Conservation (phyloP, 495 filamentous ascomycete genomes). For the Xylaria grammica region DNA sequence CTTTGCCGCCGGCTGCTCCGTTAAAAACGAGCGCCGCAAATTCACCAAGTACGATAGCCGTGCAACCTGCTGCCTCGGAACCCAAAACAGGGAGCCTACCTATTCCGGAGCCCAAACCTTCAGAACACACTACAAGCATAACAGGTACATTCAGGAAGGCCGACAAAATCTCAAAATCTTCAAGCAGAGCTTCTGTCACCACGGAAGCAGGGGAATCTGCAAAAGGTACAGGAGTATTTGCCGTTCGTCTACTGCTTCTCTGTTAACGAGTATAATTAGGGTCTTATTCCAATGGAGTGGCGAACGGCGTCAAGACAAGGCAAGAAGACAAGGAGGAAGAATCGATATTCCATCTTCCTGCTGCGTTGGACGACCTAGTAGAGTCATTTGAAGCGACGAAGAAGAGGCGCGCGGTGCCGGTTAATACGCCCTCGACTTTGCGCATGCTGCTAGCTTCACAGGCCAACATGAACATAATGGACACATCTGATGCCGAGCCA, state of each 20-base stretch:
- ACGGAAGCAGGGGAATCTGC: conserved; percentile 38
- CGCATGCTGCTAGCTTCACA: conserved; percentile 75
- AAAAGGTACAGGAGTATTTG: conserved; percentile 39
- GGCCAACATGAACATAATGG: conserved; percentile 63
- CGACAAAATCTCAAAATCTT: conserved; percentile 46
- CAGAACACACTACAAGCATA: conserved; percentile 25
- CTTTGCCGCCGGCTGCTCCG: conserved; percentile 51
- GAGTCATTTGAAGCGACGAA: conserved; percentile 82
- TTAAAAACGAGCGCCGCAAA: conserved; percentile 49
- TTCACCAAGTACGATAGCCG: conserved; percentile 46
- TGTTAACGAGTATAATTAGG: conserved; percentile 36
- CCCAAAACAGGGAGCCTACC: conserved; percentile 40
- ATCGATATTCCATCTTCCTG: conserved; percentile 93
- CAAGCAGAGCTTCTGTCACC: conserved; percentile 48
- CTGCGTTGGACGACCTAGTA: conserved; percentile 85
- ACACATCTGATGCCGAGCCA: conserved; percentile 77
- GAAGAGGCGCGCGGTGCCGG: conserved; percentile 65
- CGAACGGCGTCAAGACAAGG: conserved; percentile 55
- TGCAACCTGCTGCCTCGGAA: conserved; percentile 46
- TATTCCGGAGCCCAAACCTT: conserved; percentile 29
- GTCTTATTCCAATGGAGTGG: conserved; percentile 59
- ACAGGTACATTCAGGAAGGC: conserved; percentile 36
- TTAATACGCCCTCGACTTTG: conserved; percentile 67
- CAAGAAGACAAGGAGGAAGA: conserved; percentile 67
- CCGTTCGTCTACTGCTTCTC: conserved; percentile 23